These are phyloP conservation scores for Pyrenochaeta sp. DNA, from an alignment of 2,329 filamentous ascomycete species.

Conservation along the genomic window DNA sequence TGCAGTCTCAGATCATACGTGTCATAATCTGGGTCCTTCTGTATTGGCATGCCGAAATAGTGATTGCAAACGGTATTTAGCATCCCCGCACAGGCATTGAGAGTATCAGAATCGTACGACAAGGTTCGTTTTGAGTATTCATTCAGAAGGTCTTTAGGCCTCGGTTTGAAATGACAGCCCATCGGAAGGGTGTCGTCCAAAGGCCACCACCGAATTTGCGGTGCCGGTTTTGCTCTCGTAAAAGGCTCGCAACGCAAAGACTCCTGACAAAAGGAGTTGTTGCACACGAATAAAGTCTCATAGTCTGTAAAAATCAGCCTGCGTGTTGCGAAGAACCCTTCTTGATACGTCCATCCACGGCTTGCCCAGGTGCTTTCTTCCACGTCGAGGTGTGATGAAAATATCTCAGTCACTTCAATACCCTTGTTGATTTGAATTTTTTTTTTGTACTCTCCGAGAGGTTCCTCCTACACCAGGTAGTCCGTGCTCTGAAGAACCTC, in stretches of 20 bases:
- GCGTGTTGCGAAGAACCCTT: constrained; percentile 5
- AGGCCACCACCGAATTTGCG: too few relatives aligned
- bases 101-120: neutral
- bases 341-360: constrained; percentile 9
- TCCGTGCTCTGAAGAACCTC: constrained; percentile 6
- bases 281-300: neutral
- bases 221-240: too few relatives aligned
- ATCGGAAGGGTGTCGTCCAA: too few relatives aligned
- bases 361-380: neutral
- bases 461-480: constrained; percentile 6
- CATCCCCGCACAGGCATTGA: neutral
- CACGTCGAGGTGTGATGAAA: neutral
- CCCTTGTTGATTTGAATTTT: neutral
- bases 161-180: neutral
- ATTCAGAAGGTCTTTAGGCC: neutral
- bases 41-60: neutral
- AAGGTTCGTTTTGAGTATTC: neutral
- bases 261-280: too few relatives aligned
- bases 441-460: neutral
- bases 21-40: too few relatives aligned
- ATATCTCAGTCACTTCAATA: neutral
- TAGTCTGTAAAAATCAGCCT: constrained; percentile 9
- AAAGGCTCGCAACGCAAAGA: neutral
- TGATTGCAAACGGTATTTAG: neutral
- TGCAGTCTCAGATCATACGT: too few relatives aligned